Evolutionary conservation across 495 filamentous ascomycete species (phyloP).

Genomic region (Venustampulla echinocandica): DNA sequence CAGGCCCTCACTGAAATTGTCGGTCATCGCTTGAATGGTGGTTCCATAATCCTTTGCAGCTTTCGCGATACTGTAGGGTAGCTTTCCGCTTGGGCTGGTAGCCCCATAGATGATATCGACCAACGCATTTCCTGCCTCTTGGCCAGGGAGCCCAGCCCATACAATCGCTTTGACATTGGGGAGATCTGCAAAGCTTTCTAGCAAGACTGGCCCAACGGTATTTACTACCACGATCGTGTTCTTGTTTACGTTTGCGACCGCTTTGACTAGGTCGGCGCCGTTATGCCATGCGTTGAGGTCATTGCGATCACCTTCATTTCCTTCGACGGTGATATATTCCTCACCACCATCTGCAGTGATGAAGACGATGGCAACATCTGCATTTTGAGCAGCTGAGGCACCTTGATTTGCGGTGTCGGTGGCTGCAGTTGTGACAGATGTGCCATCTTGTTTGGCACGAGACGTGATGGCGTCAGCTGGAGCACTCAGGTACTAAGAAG

Average conservation of each 20-base stretch:
- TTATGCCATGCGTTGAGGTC: slow-evolving; percentile 82
- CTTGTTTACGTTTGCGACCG: slow-evolving; percentile 43
- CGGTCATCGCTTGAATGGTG: background rate
- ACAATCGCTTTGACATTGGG: slow-evolving; percentile 55
- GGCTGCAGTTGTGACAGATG: slow-evolving; percentile 43
- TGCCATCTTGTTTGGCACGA: slow-evolving; percentile 56
- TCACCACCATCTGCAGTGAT: slow-evolving; percentile 81
- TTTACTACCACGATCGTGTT: slow-evolving; percentile 55
- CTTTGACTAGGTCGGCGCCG: slow-evolving; percentile 44
- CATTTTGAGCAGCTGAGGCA: slow-evolving; percentile 57
- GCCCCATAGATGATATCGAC: slow-evolving; percentile 52
- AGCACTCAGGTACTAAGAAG: slow-evolving; percentile 77
- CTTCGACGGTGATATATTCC: slow-evolving; percentile 40
- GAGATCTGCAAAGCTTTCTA: slow-evolving; percentile 47
- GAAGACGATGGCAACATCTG: slow-evolving; percentile 64
- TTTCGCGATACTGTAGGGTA: slow-evolving; percentile 62
- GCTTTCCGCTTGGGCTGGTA: slow-evolving; percentile 48
- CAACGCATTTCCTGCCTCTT: slow-evolving; percentile 47
- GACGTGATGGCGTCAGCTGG: slow-evolving; percentile 76
- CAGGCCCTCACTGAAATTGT: slow-evolving; percentile 48
- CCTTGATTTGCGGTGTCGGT: slow-evolving; percentile 49
- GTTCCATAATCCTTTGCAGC: slow-evolving; percentile 50
- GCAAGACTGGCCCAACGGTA: slow-evolving; percentile 54
- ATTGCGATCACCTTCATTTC: slow-evolving; percentile 52
- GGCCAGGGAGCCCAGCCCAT: slow-evolving; percentile 49